These are phyloP conservation scores for Trichoderma asperellum DNA, from an alignment of 2,329 filamentous ascomycete genomes.

Conservation along the genomic window DNA sequence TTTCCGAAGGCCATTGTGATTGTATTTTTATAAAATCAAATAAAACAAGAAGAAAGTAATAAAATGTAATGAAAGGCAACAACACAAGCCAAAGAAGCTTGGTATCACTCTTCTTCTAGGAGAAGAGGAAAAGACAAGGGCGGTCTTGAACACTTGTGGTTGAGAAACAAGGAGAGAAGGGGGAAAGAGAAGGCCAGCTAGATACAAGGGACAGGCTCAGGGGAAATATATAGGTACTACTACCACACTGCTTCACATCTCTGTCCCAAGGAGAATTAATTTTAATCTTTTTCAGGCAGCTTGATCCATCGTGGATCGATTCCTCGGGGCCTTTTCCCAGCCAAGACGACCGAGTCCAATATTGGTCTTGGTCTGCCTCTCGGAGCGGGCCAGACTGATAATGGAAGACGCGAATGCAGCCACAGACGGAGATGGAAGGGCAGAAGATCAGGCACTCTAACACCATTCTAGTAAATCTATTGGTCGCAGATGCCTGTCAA, in stretches of 20 bases:
- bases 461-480: slow-evolving; percentile 8
- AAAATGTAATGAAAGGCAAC: slow-evolving; percentile 15
- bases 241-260: slow-evolving; percentile 1
- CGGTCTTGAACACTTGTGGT: slow-evolving; percentile 23
- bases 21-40: neutral
- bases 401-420: slow-evolving; percentile 20
- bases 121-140: slow-evolving; percentile 21
- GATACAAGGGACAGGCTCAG: slow-evolving; percentile 8
- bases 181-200: neutral
- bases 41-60: neutral
- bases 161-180: slow-evolving; percentile 6
- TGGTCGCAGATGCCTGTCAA: slow-evolving; percentile 21
- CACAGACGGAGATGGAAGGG: slow-evolving; percentile 27
- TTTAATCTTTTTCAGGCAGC: slow-evolving; percentile 19
- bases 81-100: slow-evolving; percentile 15
- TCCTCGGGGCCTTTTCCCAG: slow-evolving; percentile 25
- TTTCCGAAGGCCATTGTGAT: slow-evolving; percentile 38
- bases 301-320: slow-evolving; percentile 20
- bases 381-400: slow-evolving; percentile 25
- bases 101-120: slow-evolving; percentile 2
- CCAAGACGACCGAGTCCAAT: slow-evolving; percentile 16
- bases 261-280: slow-evolving; percentile 11
- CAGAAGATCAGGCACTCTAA: slow-evolving; percentile 10
- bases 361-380: neutral
- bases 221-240: slow-evolving; percentile 17